Base-by-base conservation (phyloP, 2,329 filamentous ascomycete genomes). In the Diaporthe sp. region DNA sequence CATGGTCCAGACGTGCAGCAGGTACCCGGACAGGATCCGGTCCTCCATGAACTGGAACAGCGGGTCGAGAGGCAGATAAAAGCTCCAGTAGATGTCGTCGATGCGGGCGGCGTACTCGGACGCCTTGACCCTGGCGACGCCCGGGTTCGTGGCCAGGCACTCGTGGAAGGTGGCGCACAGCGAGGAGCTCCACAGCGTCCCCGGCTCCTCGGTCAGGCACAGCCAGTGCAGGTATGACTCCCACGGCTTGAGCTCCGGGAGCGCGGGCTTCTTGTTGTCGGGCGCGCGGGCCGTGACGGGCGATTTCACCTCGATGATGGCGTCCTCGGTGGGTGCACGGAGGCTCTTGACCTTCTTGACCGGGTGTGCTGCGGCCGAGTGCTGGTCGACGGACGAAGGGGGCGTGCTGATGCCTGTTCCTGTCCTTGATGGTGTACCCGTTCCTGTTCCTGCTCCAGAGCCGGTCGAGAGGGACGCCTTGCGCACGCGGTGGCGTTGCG, bases 71-170 rank as follows among this genome's bases (percentile, higher is more conserved):
- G 74, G 74, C 30, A 75, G 63, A 42, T 75, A 75, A n/a, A 73
- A 75, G 68, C 74, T 75, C 74, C 74, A 75, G 71, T 75, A 75
- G n/a, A 75, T 70, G 59, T 75, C 74, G 53, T 75, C 74, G 22
- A 75, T 73, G 44, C 74, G 71, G 13, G 66, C 72, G 27, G 74
- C 74, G 47, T 73, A 68, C 22, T 73, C 74, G 22, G 74, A 51
- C 12, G 74, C 59, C 22, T 30, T 73, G 27, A 39, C n/a, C 27
- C 35, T n/a, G 30, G 35, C 32, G 8, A 47, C 55, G 30, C 58
- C 55, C 47, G 56, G 44, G 25, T 51, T 42, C 4, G 51, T 56
- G 12, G 13, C 42, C 0, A 75, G 71, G 42, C 73, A 75, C n/a
- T 75, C 71, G 19, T 59, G 71, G 44, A 75, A 75, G 35, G 71